Evolutionary conservation across 2,329 filamentous ascomycete species (phyloP).

Genomic region (Bipolaris sorokiniana): DNA sequence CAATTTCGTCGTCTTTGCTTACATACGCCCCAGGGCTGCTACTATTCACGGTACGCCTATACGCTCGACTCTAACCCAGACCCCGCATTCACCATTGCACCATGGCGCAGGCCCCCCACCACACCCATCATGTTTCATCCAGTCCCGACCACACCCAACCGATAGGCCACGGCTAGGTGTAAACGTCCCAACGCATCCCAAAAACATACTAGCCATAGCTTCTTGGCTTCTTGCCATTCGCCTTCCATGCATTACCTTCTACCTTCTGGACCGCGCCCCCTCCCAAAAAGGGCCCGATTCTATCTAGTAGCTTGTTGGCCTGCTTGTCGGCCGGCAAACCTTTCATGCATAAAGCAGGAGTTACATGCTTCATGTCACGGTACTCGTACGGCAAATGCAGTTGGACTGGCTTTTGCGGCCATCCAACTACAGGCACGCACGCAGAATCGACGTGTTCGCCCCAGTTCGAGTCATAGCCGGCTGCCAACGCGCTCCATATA

Average conservation of each 20-base stretch:
- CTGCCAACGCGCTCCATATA: not conserved
- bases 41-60: not conserved
- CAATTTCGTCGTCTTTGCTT: not conserved
- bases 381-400: too few species aligned
- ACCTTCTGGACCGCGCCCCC: too few species aligned
- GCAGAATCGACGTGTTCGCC: not conserved
- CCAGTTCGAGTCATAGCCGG: not conserved
- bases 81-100: not conserved
- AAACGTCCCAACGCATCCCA: not conserved
- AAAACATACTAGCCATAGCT: not conserved
- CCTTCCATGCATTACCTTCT: not conserved
- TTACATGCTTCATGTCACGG: not conserved
- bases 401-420: too few species aligned
- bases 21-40: not conserved
- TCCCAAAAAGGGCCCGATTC: too few species aligned
- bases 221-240: slow-evolving; percentile 8
- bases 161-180: not conserved
- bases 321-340: not conserved
- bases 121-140: not conserved
- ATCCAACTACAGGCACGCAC: too few species aligned
- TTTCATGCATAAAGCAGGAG: not conserved
- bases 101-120: not conserved
- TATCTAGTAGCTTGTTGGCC: not conserved
- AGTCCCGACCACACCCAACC: not conserved
- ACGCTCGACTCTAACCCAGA: not conserved